These are phyloP conservation scores for Pythium guiyangense DNA, from an alignment of 352 stramenopile species.

Conservation along the genomic window DNA sequence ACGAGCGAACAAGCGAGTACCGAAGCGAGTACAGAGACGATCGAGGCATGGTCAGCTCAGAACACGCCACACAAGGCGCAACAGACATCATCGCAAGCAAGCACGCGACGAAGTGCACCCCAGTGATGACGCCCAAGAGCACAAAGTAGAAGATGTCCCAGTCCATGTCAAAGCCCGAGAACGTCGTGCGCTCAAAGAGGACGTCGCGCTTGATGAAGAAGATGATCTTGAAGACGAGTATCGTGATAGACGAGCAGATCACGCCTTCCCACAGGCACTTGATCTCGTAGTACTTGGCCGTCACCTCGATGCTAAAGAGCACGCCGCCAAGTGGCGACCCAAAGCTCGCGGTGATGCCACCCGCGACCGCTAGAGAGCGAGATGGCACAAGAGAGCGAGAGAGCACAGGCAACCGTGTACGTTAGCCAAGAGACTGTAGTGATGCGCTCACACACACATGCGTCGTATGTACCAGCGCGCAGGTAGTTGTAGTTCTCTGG, in stretches of 20 bases:
- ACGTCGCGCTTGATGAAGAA: slow-evolving; percentile 67
- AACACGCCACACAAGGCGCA: background rate
- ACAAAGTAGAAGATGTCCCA: slow-evolving; percentile 73
- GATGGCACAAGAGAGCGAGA: background rate
- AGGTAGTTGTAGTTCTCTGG: slow-evolving; percentile 72
- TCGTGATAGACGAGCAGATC: slow-evolving; percentile 75
- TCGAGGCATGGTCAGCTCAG: background rate
- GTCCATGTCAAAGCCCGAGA: slow-evolving; percentile 76
- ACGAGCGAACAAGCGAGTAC: slow-evolving; percentile 1
- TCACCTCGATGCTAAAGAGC: slow-evolving; percentile 85
- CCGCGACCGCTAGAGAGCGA: slow-evolving; percentile 44
- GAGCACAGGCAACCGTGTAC: background rate
- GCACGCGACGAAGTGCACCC: slow-evolving; percentile 27
- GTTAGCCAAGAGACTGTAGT: background rate
- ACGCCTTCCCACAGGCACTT: slow-evolving; percentile 82
- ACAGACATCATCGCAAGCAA: too few species aligned
- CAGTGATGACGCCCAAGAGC: slow-evolving; percentile 56
- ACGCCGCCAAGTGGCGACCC: slow-evolving; percentile 73
- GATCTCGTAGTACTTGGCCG: slow-evolving; percentile 82
- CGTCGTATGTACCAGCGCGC: slow-evolving; percentile 37
- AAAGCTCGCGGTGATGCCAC: slow-evolving; percentile 78
- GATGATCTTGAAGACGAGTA: slow-evolving; percentile 75
- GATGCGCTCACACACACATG: background rate
- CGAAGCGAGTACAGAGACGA: too few species aligned
- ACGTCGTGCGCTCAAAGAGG: slow-evolving; percentile 75